Evolutionary conservation across 2,329 filamentous ascomycete genomes (phyloP).

Genomic region (Epichloe amarillans): DNA sequence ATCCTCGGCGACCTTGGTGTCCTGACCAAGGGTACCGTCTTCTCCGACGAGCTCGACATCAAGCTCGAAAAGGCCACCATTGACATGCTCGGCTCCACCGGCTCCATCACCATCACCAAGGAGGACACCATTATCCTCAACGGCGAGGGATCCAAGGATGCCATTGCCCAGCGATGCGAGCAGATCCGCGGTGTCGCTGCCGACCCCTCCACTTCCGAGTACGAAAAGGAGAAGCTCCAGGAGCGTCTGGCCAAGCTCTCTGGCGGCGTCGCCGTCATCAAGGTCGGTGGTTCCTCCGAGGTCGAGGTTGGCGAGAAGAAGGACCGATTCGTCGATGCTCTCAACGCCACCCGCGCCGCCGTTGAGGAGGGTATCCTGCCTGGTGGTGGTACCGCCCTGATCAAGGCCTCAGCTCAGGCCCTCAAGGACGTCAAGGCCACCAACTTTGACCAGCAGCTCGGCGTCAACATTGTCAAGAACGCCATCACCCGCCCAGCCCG

Average conservation of each 20-base stretch:
- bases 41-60: constrained; percentile 95
- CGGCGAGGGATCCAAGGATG: constrained; percentile 89
- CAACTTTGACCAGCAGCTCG: constrained; percentile 99
- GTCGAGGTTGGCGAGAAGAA: constrained; percentile 99
- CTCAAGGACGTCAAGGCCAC: constrained; percentile 67
- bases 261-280: constrained; percentile 97
- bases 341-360: constrained; percentile 94
- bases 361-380: constrained; percentile 99
- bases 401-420: constrained; percentile 91
- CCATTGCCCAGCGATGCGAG: constrained; percentile 89
- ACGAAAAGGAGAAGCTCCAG: constrained; percentile 99
- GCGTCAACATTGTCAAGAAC: constrained; percentile 94
- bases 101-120: constrained; percentile 99
- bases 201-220: constrained; percentile 90
- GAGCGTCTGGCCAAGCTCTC: constrained; percentile 99
- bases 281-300: constrained; percentile 93
- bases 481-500: constrained; percentile 92
- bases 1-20: constrained; percentile 95
- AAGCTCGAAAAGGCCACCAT: constrained; percentile 97
- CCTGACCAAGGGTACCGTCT: constrained; percentile 93
- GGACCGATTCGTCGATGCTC: constrained; percentile 95
- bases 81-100: constrained; percentile 92
- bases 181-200: constrained; percentile 96
- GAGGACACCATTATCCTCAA: constrained; percentile 99
- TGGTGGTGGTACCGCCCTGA: constrained; percentile 91